phyloP scores from a whole-genome alignment of 2,329 filamentous ascomycete genomes.

The Fusarium napiforme region DNA sequence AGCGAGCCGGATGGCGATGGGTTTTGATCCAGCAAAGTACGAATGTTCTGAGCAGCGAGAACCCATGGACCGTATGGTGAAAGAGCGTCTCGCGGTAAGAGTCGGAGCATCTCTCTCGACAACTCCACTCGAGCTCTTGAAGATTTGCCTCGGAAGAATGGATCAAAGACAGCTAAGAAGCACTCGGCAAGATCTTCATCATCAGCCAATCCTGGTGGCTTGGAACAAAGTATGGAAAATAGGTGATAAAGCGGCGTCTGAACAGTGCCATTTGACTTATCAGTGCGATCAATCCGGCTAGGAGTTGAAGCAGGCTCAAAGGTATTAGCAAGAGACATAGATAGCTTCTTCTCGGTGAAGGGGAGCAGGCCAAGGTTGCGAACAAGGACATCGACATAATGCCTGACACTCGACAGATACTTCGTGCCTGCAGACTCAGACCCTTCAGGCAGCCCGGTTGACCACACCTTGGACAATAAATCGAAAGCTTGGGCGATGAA shows the following conservation, averaged over 20 bases:
- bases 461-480: slow-evolving; percentile 77
- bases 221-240: slow-evolving; percentile 67
- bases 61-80: slow-evolving; percentile 64
- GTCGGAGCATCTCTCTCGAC: slow-evolving; percentile 62
- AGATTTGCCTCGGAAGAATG: slow-evolving; percentile 66
- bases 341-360: slow-evolving; percentile 71
- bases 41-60: slow-evolving; percentile 60
- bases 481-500: slow-evolving; percentile 80
- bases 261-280: slow-evolving; percentile 61
- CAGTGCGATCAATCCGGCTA: slow-evolving; percentile 65
- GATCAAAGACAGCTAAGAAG: slow-evolving; percentile 64
- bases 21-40: slow-evolving; percentile 53
- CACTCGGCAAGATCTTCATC: slow-evolving; percentile 58
- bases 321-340: slow-evolving; percentile 61
- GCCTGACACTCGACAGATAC: slow-evolving; percentile 66
- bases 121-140: slow-evolving; percentile 58
- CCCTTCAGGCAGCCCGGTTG: slow-evolving; percentile 50
- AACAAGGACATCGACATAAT: slow-evolving; percentile 61
- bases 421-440: slow-evolving; percentile 58
- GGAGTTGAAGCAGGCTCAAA: slow-evolving; percentile 74
- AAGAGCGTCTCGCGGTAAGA: slow-evolving; percentile 57
- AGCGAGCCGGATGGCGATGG: slow-evolving; percentile 33
- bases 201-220: slow-evolving; percentile 60
- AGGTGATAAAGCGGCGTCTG: slow-evolving; percentile 74
- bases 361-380: slow-evolving; percentile 66